A percentile compares a stretch with the other conserved stretches of the same genome.
Conservation (phyloP, 1,139 yeast species). For the Saccharomycopsis crataegensis region DNA sequence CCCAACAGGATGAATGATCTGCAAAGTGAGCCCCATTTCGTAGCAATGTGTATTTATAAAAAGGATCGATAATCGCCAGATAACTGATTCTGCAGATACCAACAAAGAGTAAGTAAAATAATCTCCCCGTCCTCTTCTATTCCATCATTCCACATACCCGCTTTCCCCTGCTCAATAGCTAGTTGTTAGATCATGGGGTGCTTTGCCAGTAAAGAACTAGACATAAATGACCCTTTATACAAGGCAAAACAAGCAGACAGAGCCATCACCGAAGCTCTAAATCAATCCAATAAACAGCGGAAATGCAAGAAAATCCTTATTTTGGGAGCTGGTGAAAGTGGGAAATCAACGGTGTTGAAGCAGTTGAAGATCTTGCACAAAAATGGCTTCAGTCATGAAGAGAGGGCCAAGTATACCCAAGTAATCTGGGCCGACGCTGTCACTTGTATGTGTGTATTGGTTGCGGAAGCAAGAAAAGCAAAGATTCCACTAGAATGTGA, state of each 20-base stretch:
- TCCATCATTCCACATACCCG: not conserved
- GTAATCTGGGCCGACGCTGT: slow-evolving; percentile 95
- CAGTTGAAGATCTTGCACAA: slow-evolving; percentile 71
- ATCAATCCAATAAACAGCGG: slow-evolving; percentile 42
- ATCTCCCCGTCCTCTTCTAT: not conserved
- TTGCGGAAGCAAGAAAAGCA: slow-evolving; percentile 61
- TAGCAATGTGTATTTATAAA: not conserved
- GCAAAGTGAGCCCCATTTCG: not conserved
- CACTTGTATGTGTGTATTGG: slow-evolving; percentile 77
- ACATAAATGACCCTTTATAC: slow-evolving; percentile 16
- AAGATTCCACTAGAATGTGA: slow-evolving; percentile 60
- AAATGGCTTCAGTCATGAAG: slow-evolving; percentile 59
- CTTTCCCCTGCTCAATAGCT: not conserved
- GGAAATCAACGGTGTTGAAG: slow-evolving; percentile 69
- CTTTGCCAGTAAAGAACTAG: slow-evolving; percentile 13
- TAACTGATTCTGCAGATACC: not conserved
- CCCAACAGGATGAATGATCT: too few relatives aligned
- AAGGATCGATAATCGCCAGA: not conserved
- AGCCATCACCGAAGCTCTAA: slow-evolving; percentile 16
- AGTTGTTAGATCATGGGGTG: slow-evolving; percentile 17
- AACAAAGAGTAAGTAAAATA: not conserved
- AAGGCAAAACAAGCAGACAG: slow-evolving; percentile 16
- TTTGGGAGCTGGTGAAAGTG: slow-evolving; percentile 75
- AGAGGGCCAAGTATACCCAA: slow-evolving; percentile 70
- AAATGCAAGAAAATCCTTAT: slow-evolving; percentile 55